Evolutionary conservation across 1,284 basidiomycete species (phyloP), one percentile per base, ranked within the genome.

Genomic region (Boletus semigastroideus): DNA sequence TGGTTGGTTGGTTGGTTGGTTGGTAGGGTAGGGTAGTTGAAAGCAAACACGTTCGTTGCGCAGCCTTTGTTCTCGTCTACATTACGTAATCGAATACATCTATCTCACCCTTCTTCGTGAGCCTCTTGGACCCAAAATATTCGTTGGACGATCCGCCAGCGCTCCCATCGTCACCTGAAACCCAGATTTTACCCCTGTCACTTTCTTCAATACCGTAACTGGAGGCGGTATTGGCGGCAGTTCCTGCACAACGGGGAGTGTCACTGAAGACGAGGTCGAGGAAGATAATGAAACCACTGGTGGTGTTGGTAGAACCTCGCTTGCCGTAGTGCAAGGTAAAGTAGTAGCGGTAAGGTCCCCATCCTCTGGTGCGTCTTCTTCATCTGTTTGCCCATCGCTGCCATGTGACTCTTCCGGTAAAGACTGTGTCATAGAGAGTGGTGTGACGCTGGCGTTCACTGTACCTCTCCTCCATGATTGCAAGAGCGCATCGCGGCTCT

Each of bases 401-500:
- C 49, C 31, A n/a, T 51, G 45, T 7, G 38, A 58, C 28, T 64
- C 67, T 13, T 71, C 68, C 10, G 70, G 67, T n/a, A 71, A 56
- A 37, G 63, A 61, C 10, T 63, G 60, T 49, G 67, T 59, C 41
- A 69, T 62, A 39, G 57, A 63, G n/a, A 52, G 50, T 17, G 65
- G 65, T 7, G 56, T 61, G 11, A 44, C 31, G 16, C 39, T 52
- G 34, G 52, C 27, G 22, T 55, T 69, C 16, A 48, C 40, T 13
- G 70, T 68, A 8, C 67, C 66, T 48, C 67, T 67, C 59, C 72
- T 75, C 78, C 80, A 80, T 30, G 73, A 71, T 43, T 75, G 72
- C 42, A 91, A 58, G 20, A 90, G 66, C 4, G 73, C 70, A 6
- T 84, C 80, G 28, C 89, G 79, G 54, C 69, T 76, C 55, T 78